Evolutionary conservation across 1,284 basidiomycete genomes (phyloP), one percentile per base, ranked within the genome.

Genomic region (Marasmius fiardii): DNA sequence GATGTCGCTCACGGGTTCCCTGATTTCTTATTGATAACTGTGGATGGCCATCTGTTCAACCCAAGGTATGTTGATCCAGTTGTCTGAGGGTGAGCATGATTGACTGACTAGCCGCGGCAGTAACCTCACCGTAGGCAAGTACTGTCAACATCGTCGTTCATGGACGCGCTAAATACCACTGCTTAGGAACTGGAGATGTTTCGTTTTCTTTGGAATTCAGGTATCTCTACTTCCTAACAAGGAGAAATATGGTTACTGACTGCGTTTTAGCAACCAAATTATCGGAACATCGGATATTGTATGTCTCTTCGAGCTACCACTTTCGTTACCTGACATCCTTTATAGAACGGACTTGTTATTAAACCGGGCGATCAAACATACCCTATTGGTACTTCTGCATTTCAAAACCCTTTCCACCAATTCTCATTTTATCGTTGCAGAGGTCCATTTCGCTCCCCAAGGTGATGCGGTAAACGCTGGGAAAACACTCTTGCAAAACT

Each of bases 1-100:
- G 88, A 92, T 62, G 88, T 92, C 28, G 82, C 77, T 53, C 86
- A 82, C 55, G 89, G 90, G 6, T 90, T 80, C 72, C 61, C 81
- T 0, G 77, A 84, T 61, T 88, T 79, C 67, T 72, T 92, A n/a
- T 73, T 89, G 53, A 91, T 92, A 71, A 88, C 77, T 60, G 80
- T 84, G n/a, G 72, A 79, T 37, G 79, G 79, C 33, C 71, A 73
- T 2, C 65, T 87, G 26, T 84, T 79, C 64, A 86, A 86, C 59
- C 86, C 85, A 7, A 87, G 79, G 83, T 83, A 60, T 64, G 71
- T 44, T 6, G 33, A 21, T 11, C 31, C 64, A 3, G 43, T 12
- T 44, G 20, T 50, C 21, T 55, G 12, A 51, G 23, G 24, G 33
- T 7, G 26, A 24, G 7, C 12, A 51, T 52, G 50, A 55, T 52